A percentile compares a stretch with the other conserved stretches of the same genome.
Evolutionary conservation across 2,329 filamentous ascomycete species (phyloP).

Genomic region (Venturia effusa): DNA sequence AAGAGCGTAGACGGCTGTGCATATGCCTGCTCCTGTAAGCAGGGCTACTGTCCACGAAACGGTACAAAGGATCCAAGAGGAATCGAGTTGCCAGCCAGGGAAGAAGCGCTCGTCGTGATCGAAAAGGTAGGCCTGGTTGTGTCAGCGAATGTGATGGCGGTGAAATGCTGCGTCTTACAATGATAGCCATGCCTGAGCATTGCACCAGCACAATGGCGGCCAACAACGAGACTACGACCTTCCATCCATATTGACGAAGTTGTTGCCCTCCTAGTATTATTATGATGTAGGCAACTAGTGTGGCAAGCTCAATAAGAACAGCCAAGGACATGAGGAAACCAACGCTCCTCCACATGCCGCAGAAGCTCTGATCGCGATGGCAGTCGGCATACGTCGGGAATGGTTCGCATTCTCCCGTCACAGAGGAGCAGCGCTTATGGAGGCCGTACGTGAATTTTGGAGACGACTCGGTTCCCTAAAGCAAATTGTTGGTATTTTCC

Average conservation of each 20-base stretch:
- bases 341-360: conserved; percentile 80
- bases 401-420: conserved; percentile 49
- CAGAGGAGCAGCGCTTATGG: conserved; percentile 66
- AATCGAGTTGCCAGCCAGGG: conserved; percentile 70
- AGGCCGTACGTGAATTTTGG: conserved; percentile 52
- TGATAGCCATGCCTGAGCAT: conserved; percentile 66
- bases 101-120: conserved; percentile 77
- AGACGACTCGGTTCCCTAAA: background rate
- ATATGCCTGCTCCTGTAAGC: conserved; percentile 46
- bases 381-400: conserved; percentile 64
- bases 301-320: conserved; percentile 70
- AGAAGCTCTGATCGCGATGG: conserved; percentile 62
- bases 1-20: conserved; percentile 56
- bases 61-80: conserved; percentile 62
- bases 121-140: conserved; percentile 62
- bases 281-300: conserved; percentile 67
- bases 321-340: conserved; percentile 82
- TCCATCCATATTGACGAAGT: conserved; percentile 75
- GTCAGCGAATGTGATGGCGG: background rate
- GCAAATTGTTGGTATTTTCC: background rate
- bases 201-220: conserved; percentile 56
- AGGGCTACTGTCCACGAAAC: conserved; percentile 47
- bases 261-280: conserved; percentile 69
- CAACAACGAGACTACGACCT: conserved; percentile 57
- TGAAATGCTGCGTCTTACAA: conserved; percentile 47